Base-by-base conservation (phyloP, 2,329 filamentous ascomycete species). In the Talaromyces sp. region DNA sequence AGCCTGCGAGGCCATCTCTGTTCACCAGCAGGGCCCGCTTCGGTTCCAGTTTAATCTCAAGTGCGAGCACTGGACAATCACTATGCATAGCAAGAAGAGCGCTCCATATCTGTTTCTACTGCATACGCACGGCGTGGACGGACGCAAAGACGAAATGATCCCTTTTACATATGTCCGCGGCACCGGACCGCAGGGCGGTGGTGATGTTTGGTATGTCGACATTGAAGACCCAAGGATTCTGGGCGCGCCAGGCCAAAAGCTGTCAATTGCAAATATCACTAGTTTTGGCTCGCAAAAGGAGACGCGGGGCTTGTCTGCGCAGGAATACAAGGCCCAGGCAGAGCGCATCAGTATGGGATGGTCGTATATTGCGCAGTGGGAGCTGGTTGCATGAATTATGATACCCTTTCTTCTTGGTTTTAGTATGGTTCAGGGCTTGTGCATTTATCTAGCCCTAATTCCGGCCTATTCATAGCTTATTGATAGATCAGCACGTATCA, bases 31-130 rank as follows among this genome's bases (percentile, higher is more conserved):
- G 0, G 69, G 83, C 47, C 76, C 82, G 1, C 78, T 95, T 31
- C 85, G 91, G 16, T 96, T 98, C 76, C 89, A 91, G 69, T 93
- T 96, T 71, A 85, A 85, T 59, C 89, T 90, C 62, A 70, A 89
- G 10, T 98, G 94, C 72, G 85, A 87, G 69, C 94, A 98, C 73
- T 96, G 91, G 91, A 87, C 87, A 51, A 81, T 88, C n/a, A 83
- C 88, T 66, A 64, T 68, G 14, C 83, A 82, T 64, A 83, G 90
- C 65, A 90, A 89, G 0, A 76, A 80, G 59, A 89, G 88, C 0
- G 85, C 83, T 63, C 83, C 86, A 52, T 90, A 87, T 61, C 78
- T 92, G 52, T 86, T 94, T 69, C 77, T 95, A 16, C 78, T 96
- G 18, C 82, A 83, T 60, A 83, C 91, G 31, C 81, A 87, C 30